These are phyloP conservation scores for Fomitopsis palustris DNA, from an alignment of 1,284 basidiomycete species.

Conservation along the genomic window DNA sequence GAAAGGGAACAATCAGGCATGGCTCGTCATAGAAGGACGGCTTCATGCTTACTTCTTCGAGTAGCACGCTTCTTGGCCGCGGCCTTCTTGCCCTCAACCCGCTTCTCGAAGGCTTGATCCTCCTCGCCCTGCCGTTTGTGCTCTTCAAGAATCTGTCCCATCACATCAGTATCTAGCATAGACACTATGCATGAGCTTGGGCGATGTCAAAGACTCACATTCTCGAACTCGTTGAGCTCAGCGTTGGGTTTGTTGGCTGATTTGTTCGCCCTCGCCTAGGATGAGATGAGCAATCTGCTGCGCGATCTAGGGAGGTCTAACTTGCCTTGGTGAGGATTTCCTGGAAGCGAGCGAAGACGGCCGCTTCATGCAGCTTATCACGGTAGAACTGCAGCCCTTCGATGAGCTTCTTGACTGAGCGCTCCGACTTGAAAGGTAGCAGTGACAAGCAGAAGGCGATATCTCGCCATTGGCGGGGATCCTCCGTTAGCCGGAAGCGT, in stretches of 20 bases:
- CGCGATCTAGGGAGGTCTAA: background rate
- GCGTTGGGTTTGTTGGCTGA: conserved; percentile 86
- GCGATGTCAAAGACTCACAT: conserved; percentile 37
- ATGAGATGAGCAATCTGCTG: background rate
- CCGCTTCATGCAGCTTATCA: conserved; percentile 91
- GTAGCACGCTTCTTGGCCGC: conserved; percentile 68
- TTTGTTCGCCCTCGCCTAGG: conserved; percentile 79
- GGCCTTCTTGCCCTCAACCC: conserved; percentile 78
- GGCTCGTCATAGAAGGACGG: background rate
- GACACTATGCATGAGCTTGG: background rate
- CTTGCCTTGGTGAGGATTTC: conserved; percentile 82
- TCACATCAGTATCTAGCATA: background rate
- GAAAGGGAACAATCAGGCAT: background rate
- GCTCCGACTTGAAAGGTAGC: conserved; percentile 95
- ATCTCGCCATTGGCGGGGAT: conserved; percentile 95
- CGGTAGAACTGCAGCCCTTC: conserved; percentile 90
- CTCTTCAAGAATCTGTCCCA: conserved; percentile 72
- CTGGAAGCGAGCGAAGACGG: conserved; percentile 80
- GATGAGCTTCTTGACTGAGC: conserved; percentile 93
- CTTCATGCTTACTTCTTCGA: conserved; percentile 34
- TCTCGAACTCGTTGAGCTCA: conserved; percentile 88
- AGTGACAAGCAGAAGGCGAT: conserved; percentile 95
- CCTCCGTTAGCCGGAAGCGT: conserved; percentile 86
- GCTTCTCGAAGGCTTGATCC: conserved; percentile 85
- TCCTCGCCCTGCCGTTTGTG: conserved; percentile 85